Conservation (phyloP, 805 yeast genomes). For the Metschnikowia lachancei region DNA sequence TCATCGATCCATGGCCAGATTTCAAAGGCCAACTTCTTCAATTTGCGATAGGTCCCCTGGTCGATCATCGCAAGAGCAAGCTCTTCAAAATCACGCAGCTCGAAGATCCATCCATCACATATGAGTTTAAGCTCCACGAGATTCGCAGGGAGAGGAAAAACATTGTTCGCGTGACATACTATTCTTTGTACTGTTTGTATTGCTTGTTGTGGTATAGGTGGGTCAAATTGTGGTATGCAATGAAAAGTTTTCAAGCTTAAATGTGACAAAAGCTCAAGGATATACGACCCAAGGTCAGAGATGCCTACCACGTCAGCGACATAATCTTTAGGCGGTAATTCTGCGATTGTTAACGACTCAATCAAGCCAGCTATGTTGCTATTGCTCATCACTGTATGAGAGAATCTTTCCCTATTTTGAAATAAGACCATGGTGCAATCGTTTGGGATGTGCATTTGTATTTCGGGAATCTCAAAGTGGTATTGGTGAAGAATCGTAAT, state of each 20-base stretch:
- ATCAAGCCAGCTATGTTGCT: too few relatives aligned
- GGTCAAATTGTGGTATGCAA: too few relatives aligned
- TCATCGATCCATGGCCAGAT: background rate
- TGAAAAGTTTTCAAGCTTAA: background rate
- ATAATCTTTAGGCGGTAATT: slow-evolving; percentile 4
- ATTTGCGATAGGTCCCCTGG: background rate
- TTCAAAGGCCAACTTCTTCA: background rate
- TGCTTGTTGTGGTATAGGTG: background rate
- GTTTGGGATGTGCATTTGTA: background rate
- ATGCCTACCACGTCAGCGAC: background rate
- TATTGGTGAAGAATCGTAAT: slow-evolving; percentile 18
- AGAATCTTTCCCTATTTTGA: too few relatives aligned
- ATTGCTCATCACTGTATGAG: too few relatives aligned
- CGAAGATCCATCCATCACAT: too few relatives aligned
- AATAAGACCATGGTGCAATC: too few relatives aligned
- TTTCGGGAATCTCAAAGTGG: slow-evolving; percentile 2
- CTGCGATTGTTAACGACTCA: background rate
- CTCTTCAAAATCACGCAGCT: background rate
- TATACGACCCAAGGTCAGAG: background rate
- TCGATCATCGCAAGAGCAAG: background rate
- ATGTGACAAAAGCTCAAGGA: background rate
- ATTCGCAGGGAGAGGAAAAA: background rate
- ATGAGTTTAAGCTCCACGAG: background rate
- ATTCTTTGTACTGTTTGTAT: background rate
- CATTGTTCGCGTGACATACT: too few relatives aligned